phyloP scores from a whole-genome alignment of 768 basidiomycete species.

The Kwoniella bestiolae region DNA sequence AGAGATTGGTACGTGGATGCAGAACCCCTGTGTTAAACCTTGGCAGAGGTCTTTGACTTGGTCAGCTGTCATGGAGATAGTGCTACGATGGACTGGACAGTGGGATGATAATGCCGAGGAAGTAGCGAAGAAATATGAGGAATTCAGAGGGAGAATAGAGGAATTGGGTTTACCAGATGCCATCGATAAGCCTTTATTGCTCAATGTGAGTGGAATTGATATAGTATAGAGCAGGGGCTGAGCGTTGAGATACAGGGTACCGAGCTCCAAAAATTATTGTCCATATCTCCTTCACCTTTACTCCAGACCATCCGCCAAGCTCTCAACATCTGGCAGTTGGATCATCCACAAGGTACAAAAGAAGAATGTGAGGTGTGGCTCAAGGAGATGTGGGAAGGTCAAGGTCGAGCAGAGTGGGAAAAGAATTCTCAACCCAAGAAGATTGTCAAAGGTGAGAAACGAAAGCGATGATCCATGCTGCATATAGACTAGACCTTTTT shows the following conservation, averaged over 20 bases:
- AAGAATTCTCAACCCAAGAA: conserved; percentile 15
- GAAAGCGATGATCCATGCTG: conserved; percentile 19
- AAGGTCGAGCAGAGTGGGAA: conserved; percentile 40
- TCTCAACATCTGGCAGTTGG: conserved; percentile 84
- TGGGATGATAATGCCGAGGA: conserved; percentile 61
- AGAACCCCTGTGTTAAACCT: conserved; percentile 47
- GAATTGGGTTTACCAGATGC: conserved; percentile 66
- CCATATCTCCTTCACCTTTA: conserved; percentile 70
- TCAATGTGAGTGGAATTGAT: conserved; percentile 68
- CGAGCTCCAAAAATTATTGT: conserved; percentile 66
- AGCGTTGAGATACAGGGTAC: conserved; percentile 68
- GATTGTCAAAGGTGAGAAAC: conserved; percentile 22
- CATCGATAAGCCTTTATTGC: conserved; percentile 72
- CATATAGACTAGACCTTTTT: neutral
- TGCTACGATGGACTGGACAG: conserved; percentile 25
- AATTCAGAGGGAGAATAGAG: conserved; percentile 66
- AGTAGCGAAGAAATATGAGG: conserved; percentile 70
- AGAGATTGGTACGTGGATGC: conserved; percentile 58
- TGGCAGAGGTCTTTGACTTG: conserved; percentile 36
- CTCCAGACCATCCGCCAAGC: conserved; percentile 67
- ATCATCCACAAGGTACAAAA: conserved; percentile 69
- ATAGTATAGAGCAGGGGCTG: conserved; percentile 2
- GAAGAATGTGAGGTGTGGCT: conserved; percentile 76
- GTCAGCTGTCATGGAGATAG: conserved; percentile 31
- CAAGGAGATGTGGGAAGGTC: conserved; percentile 32